Base-by-base conservation (phyloP, 2,329 filamentous ascomycete genomes). In the Parasarocladium wereldwijsianum region DNA sequence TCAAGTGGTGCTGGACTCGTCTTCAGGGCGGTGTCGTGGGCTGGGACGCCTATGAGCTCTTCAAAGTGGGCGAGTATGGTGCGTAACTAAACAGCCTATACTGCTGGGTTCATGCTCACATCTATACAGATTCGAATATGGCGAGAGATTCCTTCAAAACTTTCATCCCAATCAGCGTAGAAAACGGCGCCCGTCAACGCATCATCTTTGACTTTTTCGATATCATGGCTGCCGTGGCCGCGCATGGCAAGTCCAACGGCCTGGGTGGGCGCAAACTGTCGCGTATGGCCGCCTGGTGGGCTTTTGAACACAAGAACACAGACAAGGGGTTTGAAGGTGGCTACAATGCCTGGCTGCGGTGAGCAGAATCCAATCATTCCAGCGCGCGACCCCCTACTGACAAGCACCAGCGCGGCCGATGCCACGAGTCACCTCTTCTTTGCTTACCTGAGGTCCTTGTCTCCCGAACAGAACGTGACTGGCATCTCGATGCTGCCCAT, bases 1-100 rank as follows among this genome's bases (percentile, higher is more conserved):
- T 90, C 40, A 98, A 96, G 62, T 98, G 90, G 90, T 96, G 87
- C 54, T 98, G 90, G 90, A 86, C 83, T 51, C 74, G 90, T 56
- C 62, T 98, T 29, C 73, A 79, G 24, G 84, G 85, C 35, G 90
- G 90, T 45, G 76, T 98, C 10, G 86, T 98, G 20, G 85, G 84
- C 34, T 96, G 90, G 90, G 85, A 94, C 46, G 84, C 84, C 24
- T 98, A 98, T 49, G 86, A 96, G 50, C 68, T 93, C 14, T 98
- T 98, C 64, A 85, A 81, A 46, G 77, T 92, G 40, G 90, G 90
- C 49, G 90, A 98, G 59, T 72, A 79, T 62, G 85, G 85, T 92
- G 34, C 30, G 39, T 40, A 23, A 14, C 21, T 8, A 31, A 21
- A 8, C 16, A 16, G 17, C 28, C 11, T 12, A 8, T 29, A 16